These are phyloP conservation scores for Suillus subluteus DNA, from an alignment of 768 basidiomycete species.

Conservation along the genomic window DNA sequence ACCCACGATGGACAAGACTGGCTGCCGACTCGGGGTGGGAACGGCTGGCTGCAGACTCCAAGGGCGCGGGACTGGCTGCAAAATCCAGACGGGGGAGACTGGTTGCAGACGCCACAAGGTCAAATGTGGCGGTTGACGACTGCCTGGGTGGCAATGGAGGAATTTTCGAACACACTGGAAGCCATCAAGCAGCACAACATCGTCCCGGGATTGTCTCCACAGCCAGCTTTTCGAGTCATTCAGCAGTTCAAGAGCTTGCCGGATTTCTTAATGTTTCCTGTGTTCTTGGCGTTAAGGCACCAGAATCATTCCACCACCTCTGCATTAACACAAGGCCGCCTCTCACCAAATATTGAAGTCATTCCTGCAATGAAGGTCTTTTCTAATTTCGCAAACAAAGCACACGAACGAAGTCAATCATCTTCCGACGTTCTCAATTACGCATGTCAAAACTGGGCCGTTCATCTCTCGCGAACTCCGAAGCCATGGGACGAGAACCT, in stretches of 20 bases:
- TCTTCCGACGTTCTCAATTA: no score
- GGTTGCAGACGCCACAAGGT: not conserved
- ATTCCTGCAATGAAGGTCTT: no score
- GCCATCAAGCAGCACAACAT: not conserved
- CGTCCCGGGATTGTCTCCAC: not conserved
- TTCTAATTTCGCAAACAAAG: no score
- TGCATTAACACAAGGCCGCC: not conserved
- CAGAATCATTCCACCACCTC: not conserved
- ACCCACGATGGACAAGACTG: not conserved
- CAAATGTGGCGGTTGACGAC: not conserved
- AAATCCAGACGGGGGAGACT: not conserved
- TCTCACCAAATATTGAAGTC: no score
- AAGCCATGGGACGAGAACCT: no score
- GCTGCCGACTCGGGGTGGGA: not conserved
- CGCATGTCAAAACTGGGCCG: no score
- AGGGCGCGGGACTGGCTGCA: not conserved
- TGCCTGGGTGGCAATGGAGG: not conserved
- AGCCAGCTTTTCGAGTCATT: not conserved
- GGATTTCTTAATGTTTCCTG: not conserved
- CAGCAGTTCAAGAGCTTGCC: not conserved
- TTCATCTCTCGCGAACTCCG: no score
- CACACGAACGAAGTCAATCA: no score
- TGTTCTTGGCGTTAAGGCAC: not conserved
- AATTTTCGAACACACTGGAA: slow-evolving; percentile 1
- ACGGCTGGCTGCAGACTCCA: not conserved